Percentiles rank a stretch among this genome's conserved stretches.
Conservation (phyloP, 306 rosid genomes). For the Inga laurina region DNA sequence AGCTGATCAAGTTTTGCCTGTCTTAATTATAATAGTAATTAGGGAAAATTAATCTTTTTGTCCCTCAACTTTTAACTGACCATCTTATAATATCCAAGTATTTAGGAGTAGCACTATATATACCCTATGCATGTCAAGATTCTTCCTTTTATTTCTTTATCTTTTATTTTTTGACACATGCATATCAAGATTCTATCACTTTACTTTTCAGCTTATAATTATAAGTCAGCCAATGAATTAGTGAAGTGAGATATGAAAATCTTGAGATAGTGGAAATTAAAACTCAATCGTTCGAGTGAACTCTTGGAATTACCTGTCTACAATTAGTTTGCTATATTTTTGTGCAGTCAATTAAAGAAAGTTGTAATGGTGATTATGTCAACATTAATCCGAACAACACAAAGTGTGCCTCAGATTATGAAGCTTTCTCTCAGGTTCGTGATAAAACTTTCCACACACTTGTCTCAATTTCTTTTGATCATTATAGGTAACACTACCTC, state of each 20-base stretch:
- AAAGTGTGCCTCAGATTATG: constrained; percentile 8
- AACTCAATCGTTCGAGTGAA: not conserved
- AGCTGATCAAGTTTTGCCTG: not conserved
- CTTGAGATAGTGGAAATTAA: not conserved
- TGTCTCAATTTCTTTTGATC: not conserved
- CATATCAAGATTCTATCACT: not conserved
- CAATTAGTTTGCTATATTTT: not conserved
- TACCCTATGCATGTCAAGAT: not conserved
- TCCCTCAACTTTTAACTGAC: too few relatives aligned
- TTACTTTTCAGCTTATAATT: not conserved
- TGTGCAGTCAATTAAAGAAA: constrained; percentile 31
- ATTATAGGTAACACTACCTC: not conserved
- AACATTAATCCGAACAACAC: constrained; percentile 22
- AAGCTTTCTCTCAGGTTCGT: constrained; percentile 14
- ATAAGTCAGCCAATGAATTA: not conserved
- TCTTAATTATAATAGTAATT: not conserved
- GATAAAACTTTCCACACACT: not conserved
- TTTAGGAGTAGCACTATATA: too few relatives aligned
- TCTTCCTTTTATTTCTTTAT: not conserved
- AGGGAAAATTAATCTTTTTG: not conserved
- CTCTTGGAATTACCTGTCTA: not conserved
- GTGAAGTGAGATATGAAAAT: not conserved
- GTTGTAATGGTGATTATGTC: constrained; percentile 30
- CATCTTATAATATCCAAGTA: not conserved
- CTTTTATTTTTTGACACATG: too few relatives aligned